These are phyloP conservation scores for Polyplosphaeria fusca DNA, from an alignment of 495 filamentous ascomycete species.

Conservation along the genomic window DNA sequence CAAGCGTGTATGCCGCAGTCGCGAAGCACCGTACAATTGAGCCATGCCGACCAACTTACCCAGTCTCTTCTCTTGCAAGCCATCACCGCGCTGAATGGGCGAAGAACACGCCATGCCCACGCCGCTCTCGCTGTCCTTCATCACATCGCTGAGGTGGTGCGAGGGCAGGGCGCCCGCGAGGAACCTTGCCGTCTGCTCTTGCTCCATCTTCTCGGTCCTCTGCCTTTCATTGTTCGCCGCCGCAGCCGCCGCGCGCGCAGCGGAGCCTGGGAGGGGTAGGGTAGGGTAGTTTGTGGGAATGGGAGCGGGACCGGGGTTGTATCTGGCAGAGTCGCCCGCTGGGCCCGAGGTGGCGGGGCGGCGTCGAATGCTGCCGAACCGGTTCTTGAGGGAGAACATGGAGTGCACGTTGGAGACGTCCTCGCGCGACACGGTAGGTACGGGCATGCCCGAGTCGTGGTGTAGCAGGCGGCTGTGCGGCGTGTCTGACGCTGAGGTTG, in stretches of 20 bases:
- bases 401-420: neutral
- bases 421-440: neutral
- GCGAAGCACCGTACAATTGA: neutral
- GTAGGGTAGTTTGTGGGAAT: constrained; percentile 25
- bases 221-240: constrained; percentile 26
- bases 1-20: no score
- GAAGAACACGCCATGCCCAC: constrained; percentile 26
- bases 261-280: constrained; percentile 10
- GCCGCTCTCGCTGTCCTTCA: constrained; percentile 32
- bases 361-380: constrained; percentile 24
- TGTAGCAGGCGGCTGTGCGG: constrained; percentile 2
- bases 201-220: constrained; percentile 1
- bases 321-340: constrained; percentile 23
- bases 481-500: neutral
- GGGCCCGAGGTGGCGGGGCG: constrained; percentile 29
- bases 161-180: neutral
- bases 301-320: constrained; percentile 16
- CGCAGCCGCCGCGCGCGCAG: constrained; percentile 26
- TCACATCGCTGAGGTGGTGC: constrained; percentile 12
- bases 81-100: constrained; percentile 12
- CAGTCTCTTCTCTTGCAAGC: constrained; percentile 26
- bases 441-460: constrained; percentile 26
- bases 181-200: constrained; percentile 24
- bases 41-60: constrained; percentile 4
- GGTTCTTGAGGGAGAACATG: constrained; percentile 4